Percentiles rank a stretch among this genome's conserved stretches.
Conservation (phyloP, 1,139 yeast species). For the Pichia sp. region DNA sequence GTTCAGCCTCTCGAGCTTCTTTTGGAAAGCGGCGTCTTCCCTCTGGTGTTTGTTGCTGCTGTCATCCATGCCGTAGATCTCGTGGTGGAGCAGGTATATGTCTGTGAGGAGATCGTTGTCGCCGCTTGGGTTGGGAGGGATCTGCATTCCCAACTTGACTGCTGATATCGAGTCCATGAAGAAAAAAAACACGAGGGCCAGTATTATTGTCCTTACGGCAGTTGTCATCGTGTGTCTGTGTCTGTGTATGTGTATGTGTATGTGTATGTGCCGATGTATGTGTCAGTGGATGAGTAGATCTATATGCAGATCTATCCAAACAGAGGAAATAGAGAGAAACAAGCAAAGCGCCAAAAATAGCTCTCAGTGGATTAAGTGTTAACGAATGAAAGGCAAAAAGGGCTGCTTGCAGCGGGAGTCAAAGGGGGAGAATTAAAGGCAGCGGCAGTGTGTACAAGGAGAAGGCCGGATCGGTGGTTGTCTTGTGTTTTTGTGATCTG, state of each 20-base stretch:
- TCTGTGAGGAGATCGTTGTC: conserved; percentile 11
- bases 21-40: background rate
- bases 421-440: too few relatives aligned
- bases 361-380: background rate
- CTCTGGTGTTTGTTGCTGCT: background rate
- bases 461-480: too few relatives aligned
- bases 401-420: background rate
- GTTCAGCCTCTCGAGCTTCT: conserved; percentile 1
- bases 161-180: background rate
- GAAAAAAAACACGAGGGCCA: background rate
- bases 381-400: background rate
- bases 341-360: background rate
- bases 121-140: conserved; percentile 8
- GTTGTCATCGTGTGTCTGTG: background rate
- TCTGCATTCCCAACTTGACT: conserved; percentile 3
- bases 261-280: background rate
- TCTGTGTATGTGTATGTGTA: background rate
- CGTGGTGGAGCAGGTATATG: conserved; percentile 9
- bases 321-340: too few relatives aligned
- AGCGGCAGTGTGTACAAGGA: too few relatives aligned
- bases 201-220: background rate
- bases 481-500: too few relatives aligned
- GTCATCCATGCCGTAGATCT: conserved; percentile 8
- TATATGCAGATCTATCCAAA: too few relatives aligned
- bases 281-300: too few relatives aligned